Evolutionary conservation across 768 basidiomycete genomes (phyloP), one percentile per base, ranked within the genome.

Genomic region (Boletus insuetus): DNA sequence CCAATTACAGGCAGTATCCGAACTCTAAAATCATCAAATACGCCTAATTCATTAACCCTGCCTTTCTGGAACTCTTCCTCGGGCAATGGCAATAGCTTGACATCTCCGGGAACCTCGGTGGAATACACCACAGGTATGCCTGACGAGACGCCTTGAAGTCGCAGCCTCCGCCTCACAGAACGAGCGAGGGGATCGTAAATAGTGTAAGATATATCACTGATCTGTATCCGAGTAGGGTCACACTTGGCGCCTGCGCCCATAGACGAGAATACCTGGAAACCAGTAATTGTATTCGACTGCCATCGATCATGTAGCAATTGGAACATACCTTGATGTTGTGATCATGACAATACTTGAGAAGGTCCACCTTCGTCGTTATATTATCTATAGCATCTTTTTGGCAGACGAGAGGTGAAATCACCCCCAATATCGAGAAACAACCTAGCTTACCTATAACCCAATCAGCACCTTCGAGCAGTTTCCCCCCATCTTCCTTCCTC

Each of bases 171-270:
- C 5, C 97, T 84, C 26, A 98, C 94, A 20, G 90, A 82, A 54
- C 95, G 87, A 22, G 97, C 97, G 17, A 99, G 82, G 5, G 95
- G 94, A 70, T 98, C 97, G 65, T 98, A 96, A 39, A 91, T 80
- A 0, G 97, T 98, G 54, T 78, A 77, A 3, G 94, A 94, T 62
- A 98, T 93, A 73, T 98, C 96, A 59, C 87, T 88, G 53, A 98
- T 97, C 71, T 98, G 95, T 24, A 99, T 83, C 39, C 94, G 84
- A 1, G 94, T 96, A 0, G 97, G 95, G 70, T 99, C 97, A 63
- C 82, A 82, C 74, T 98, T 99, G 14, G 94, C 89, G 13, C 94
- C 87, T 4, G 95, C 91, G 29, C 97, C 97, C 94, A 99, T 97
- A 24, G 94, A 94, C 0, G 95, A 93, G 72, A 98, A 97, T 17